A percentile compares a stretch with the other conserved stretches of the same genome.
Conservation (phyloP, 2,329 filamentous ascomycete genomes). For the Teratosphaeria zuluensis region DNA sequence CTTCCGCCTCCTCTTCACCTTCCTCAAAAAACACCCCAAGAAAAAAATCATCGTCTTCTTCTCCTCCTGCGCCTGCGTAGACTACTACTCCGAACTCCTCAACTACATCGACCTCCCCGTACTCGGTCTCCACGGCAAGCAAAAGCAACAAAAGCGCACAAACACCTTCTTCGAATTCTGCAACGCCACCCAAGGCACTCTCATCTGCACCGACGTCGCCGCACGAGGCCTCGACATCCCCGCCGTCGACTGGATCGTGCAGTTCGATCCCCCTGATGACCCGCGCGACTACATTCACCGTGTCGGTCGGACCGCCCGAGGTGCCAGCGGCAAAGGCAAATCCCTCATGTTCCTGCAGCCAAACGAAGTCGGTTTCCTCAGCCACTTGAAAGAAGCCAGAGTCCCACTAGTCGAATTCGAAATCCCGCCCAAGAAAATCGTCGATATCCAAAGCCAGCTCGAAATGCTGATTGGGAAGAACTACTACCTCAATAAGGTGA, state of each 20-base stretch:
- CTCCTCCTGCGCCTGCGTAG: constrained; percentile 70
- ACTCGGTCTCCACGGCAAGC: constrained; percentile 81
- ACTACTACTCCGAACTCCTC: constrained; percentile 89
- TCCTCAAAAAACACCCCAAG: constrained; percentile 82
- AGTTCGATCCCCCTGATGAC: constrained; percentile 65
- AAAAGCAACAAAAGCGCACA: constrained; percentile 98
- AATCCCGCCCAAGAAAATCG: constrained; percentile 82
- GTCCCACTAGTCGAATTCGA: constrained; percentile 96
- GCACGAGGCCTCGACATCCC: constrained; percentile 93
- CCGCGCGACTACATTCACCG: constrained; percentile 81
- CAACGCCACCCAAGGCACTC: constrained; percentile 71
- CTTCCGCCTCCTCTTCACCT: constrained; percentile 87
- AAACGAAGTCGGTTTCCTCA: constrained; percentile 82
- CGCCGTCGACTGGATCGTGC: constrained; percentile 89
- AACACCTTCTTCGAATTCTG: constrained; percentile 97
- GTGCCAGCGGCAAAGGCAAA: constrained; percentile 70
- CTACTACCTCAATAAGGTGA: constrained; percentile 90
- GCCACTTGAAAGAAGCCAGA: constrained; percentile 79
- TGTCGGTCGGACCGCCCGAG: constrained; percentile 87
- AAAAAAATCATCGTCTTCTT: constrained; percentile 99
- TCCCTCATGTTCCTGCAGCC: constrained; percentile 91
- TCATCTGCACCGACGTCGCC: constrained; percentile 95
- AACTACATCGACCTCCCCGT: constrained; percentile 96
- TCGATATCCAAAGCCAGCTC: constrained; percentile 68
- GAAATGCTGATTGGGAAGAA: constrained; percentile 92